Percentiles rank a stretch among this genome's conserved stretches.
Conservation (phyloP, 192 early-diverging fungal species). For the Gonapodya sp. region DNA sequence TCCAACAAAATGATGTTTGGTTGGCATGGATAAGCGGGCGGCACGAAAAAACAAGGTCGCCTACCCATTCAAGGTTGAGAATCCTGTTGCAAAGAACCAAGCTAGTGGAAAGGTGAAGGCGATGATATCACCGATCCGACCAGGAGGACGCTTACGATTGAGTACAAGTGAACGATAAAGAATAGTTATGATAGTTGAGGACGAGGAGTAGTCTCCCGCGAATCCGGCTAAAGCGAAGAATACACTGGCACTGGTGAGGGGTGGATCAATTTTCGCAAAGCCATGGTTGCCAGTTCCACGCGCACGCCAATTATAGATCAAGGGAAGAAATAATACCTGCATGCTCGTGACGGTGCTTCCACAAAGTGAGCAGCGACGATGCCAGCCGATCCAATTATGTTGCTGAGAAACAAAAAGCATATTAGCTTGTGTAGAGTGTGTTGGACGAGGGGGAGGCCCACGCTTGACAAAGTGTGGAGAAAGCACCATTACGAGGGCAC, state of each 20-base stretch:
- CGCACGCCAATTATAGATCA: background rate
- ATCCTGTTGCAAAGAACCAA: too few relatives aligned
- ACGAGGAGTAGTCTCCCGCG: background rate
- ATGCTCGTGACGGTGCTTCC: background rate
- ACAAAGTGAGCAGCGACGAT: background rate
- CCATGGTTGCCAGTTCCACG: too few relatives aligned
- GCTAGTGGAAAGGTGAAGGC: too few relatives aligned
- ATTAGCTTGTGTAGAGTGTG: background rate
- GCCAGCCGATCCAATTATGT: background rate
- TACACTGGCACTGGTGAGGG: background rate
- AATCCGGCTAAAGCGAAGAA: background rate
- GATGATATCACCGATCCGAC: too few relatives aligned
- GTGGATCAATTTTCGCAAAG: background rate
- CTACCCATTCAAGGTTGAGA: too few relatives aligned
- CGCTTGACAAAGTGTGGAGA: too few relatives aligned
- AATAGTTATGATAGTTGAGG: background rate
- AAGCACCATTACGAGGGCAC: background rate
- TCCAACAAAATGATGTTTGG: too few relatives aligned
- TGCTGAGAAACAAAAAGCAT: background rate
- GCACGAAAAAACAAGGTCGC: too few relatives aligned
- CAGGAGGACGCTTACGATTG: too few relatives aligned
- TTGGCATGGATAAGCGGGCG: too few relatives aligned
- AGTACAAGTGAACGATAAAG: background rate
- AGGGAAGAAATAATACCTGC: background rate
- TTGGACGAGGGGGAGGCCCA: background rate